phyloP scores from a whole-genome alignment of 805 yeast species.

The Sugiyamaella floridensis region DNA sequence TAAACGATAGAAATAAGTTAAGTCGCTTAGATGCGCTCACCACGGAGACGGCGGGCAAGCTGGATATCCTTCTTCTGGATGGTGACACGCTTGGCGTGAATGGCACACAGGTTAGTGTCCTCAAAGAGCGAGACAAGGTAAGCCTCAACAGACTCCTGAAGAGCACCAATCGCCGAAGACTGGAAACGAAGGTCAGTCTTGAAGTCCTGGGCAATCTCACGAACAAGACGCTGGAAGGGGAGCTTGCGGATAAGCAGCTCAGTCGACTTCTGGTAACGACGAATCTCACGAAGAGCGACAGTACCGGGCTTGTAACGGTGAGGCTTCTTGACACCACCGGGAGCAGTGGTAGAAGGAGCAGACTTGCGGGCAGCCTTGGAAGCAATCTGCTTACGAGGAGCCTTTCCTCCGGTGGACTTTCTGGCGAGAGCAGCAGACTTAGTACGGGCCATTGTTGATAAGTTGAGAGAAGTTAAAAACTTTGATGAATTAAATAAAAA shows the following conservation, averaged over 20 bases:
- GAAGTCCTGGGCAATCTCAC: slow-evolving; percentile 85
- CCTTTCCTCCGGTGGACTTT: slow-evolving; percentile 88
- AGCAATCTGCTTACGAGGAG: slow-evolving; percentile 87
- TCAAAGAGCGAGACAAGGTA: slow-evolving; percentile 79
- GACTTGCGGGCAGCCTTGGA: slow-evolving; percentile 88
- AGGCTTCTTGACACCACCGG: slow-evolving; percentile 85
- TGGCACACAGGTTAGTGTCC: slow-evolving; percentile 87
- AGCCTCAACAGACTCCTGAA: slow-evolving; percentile 87
- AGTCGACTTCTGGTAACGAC: slow-evolving; percentile 87
- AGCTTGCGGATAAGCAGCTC: slow-evolving; percentile 81
- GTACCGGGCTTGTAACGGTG: slow-evolving; percentile 96
- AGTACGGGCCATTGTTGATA: slow-evolving; percentile 65
- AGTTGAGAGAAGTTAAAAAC: background rate
- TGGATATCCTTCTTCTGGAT: slow-evolving; percentile 88
- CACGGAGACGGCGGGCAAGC: slow-evolving; percentile 88
- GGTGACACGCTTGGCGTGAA: slow-evolving; percentile 90
- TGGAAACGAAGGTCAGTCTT: slow-evolving; percentile 84
- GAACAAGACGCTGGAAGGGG: slow-evolving; percentile 85
- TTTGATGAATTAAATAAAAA: background rate
- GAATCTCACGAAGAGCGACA: slow-evolving; percentile 85
- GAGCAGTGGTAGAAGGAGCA: slow-evolving; percentile 66
- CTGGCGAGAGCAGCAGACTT: slow-evolving; percentile 71
- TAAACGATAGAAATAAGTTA: slow-evolving; percentile 3
- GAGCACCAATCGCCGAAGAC: slow-evolving; percentile 83
- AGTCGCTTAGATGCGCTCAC: slow-evolving; percentile 55